phyloP scores from a whole-genome alignment of 148 eudicot genomes.

The Vaccinium corymbosum region DNA sequence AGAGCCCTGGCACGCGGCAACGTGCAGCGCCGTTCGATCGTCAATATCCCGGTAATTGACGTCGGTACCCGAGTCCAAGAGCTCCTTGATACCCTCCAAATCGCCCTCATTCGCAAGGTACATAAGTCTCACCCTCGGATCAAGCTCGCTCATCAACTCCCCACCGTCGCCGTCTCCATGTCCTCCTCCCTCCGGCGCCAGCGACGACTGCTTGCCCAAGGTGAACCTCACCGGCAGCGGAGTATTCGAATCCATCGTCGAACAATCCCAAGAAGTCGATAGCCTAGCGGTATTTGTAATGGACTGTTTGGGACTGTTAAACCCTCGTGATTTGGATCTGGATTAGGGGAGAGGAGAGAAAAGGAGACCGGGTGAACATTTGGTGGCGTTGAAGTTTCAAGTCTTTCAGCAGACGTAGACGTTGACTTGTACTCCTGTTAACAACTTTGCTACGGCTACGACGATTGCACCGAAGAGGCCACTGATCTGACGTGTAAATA shows the following conservation, averaged over 20 bases:
- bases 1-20: conserved; percentile 84
- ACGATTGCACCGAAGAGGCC: no score
- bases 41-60: conserved; percentile 79
- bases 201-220: conserved; percentile 68
- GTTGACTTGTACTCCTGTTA: no score
- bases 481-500: no score
- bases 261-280: not conserved
- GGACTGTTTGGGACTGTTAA: not conserved
- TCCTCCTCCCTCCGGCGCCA: conserved; percentile 29
- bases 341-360: no score
- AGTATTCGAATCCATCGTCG: conserved; percentile 16
- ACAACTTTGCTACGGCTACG: no score
- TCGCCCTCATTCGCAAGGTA: conserved; percentile 71
- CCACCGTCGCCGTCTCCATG: conserved; percentile 25
- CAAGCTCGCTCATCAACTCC: conserved; percentile 24
- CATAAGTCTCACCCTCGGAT: conserved; percentile 65
- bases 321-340: not conserved
- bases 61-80: conserved; percentile 51
- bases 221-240: conserved; percentile 37
- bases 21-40: conserved; percentile 70
- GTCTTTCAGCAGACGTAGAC: no score
- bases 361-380: no score
- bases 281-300: no score
- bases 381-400: no score
- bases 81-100: conserved; percentile 65